These are phyloP conservation scores for Heliamphora exappendiculata DNA, from an alignment of 148 eudicot genomes.

Conservation along the genomic window DNA sequence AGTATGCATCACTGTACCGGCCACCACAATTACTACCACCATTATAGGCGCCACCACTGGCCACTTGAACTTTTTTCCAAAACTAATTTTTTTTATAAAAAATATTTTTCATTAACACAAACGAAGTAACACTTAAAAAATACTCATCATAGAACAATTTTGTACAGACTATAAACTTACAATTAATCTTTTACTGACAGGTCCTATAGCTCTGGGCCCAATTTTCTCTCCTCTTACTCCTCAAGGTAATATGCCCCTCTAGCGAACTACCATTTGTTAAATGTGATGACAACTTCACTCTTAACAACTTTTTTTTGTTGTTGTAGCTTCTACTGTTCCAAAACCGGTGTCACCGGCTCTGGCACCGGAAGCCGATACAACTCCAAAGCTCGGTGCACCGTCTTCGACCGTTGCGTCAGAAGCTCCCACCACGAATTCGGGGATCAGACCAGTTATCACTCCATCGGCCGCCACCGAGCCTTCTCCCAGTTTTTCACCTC, in stretches of 20 bases:
- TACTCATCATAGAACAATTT: not conserved
- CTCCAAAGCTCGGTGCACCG: conserved; percentile 34
- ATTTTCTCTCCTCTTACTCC: conserved; percentile 37
- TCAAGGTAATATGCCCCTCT: conserved; percentile 18
- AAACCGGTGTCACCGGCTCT: conserved; percentile 32
- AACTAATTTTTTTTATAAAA: too few relatives aligned
- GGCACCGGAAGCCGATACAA: conserved; percentile 36
- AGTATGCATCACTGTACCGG: too few relatives aligned
- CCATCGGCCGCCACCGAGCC: conserved; percentile 49
- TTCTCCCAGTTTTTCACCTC: conserved; percentile 26
- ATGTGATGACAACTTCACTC: not conserved
- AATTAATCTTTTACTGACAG: conserved; percentile 14
- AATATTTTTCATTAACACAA: too few relatives aligned
- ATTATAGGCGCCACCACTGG: too few relatives aligned
- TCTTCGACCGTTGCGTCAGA: conserved; percentile 23
- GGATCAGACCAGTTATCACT: conserved; percentile 25
- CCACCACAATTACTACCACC: too few relatives aligned
- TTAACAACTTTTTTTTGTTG: not conserved
- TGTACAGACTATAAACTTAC: not conserved
- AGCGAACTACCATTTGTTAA: too few relatives aligned
- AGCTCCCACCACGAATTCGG: conserved; percentile 37
- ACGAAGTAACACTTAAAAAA: not conserved
- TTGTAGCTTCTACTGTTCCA: conserved; percentile 30
- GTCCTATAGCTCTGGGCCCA: conserved; percentile 40
- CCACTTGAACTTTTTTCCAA: too few relatives aligned